Percentiles rank a stretch among this genome's conserved stretches.
Evolutionary conservation across 805 yeast genomes (phyloP).

Genomic region (Zygosaccharomyces gambellarensis): DNA sequence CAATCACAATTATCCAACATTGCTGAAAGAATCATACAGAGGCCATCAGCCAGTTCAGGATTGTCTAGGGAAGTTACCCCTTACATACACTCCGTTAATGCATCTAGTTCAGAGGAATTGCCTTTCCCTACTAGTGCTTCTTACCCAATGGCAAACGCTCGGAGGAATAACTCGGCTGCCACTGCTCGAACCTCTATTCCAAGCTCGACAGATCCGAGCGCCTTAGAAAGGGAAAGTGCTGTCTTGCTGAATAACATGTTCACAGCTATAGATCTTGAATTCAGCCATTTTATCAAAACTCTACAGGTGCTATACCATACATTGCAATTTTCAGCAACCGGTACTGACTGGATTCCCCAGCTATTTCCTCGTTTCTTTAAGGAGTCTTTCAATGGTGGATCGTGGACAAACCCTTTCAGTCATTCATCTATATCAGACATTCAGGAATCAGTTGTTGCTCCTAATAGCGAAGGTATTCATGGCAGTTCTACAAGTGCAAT

Average conservation of each 20-base stretch:
- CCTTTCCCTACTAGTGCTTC: slow-evolving; percentile 1
- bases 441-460: slow-evolving; percentile 6
- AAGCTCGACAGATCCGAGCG: slow-evolving; percentile 34
- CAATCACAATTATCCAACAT: slow-evolving; percentile 7
- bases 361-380: slow-evolving; percentile 63
- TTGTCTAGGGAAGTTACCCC: neutral
- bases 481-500: neutral
- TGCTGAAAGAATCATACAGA: slow-evolving; percentile 18
- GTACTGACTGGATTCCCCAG: slow-evolving; percentile 47
- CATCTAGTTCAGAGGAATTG: slow-evolving; percentile 8
- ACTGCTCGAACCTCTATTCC: slow-evolving; percentile 10
- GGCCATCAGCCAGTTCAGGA: slow-evolving; percentile 14
- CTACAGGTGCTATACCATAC: slow-evolving; percentile 29
- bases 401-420: slow-evolving; percentile 68
- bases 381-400: slow-evolving; percentile 70
- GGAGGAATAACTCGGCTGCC: slow-evolving; percentile 8
- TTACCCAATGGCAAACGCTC: slow-evolving; percentile 1
- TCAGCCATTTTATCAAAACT: slow-evolving; percentile 29
- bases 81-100: neutral
- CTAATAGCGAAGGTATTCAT: slow-evolving; percentile 2
- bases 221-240: slow-evolving; percentile 39
- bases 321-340: slow-evolving; percentile 22
- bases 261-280: slow-evolving; percentile 26
- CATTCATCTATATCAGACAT: slow-evolving; percentile 16
- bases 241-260: slow-evolving; percentile 30